phyloP scores from a whole-genome alignment of 331 rosid genomes.

The Quercus tomentella region DNA sequence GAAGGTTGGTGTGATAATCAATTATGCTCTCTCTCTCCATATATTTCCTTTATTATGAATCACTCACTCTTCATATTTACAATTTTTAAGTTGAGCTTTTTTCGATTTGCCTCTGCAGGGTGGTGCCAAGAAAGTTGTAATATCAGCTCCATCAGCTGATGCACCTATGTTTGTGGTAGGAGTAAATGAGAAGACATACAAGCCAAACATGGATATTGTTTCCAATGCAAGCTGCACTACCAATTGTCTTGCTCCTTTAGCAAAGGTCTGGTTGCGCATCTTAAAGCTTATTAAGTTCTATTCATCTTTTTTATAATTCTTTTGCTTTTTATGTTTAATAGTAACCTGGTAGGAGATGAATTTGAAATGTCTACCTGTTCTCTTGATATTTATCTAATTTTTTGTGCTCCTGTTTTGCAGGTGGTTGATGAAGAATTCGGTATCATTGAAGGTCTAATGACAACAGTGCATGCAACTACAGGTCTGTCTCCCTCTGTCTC shows the following conservation, averaged over 20 bases:
- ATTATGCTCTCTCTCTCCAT: neutral
- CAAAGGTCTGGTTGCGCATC: slow-evolving; percentile 64
- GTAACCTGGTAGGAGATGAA: neutral
- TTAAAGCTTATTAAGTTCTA: neutral
- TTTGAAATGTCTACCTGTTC: neutral
- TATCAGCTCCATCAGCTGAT: slow-evolving; percentile 98
- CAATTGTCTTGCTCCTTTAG: slow-evolving; percentile 97
- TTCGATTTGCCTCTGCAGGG: slow-evolving; percentile 46
- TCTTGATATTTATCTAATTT: neutral
- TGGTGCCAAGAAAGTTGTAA: slow-evolving; percentile 93
- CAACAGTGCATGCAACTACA: slow-evolving; percentile 98
- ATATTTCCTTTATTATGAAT: neutral
- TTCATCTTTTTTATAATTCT: neutral
- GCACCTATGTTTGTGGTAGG: slow-evolving; percentile 99
- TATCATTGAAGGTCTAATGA: slow-evolving; percentile 94
- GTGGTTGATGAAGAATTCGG: slow-evolving; percentile 97
- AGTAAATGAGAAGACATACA: slow-evolving; percentile 81
- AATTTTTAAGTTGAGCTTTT: slow-evolving; percentile 8
- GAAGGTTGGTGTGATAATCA: slow-evolving; percentile 43
- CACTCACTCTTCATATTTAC: neutral
- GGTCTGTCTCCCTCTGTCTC: slow-evolving; percentile 41
- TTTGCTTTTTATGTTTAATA: neutral
- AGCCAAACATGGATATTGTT: slow-evolving; percentile 78
- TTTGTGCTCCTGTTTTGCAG: slow-evolving; percentile 27
- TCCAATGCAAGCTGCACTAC: slow-evolving; percentile 99